These are phyloP conservation scores for Penicillium brasilianum DNA, from an alignment of 2,329 filamentous ascomycete genomes.

Conservation along the genomic window DNA sequence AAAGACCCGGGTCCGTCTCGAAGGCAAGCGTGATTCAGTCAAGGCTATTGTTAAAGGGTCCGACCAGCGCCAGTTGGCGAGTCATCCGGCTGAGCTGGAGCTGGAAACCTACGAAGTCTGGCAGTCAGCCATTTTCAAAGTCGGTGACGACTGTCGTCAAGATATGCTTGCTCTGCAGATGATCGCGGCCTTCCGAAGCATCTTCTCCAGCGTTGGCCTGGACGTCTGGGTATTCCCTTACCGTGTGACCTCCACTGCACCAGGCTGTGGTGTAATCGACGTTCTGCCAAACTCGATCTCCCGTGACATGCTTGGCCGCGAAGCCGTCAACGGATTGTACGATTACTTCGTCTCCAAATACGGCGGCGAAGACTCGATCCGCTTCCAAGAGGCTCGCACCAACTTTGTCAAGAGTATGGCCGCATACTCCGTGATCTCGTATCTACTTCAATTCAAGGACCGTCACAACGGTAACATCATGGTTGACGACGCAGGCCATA, in stretches of 20 bases:
- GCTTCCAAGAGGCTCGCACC: conserved; percentile 90
- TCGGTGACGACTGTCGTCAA: conserved; percentile 96
- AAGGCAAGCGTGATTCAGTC: conserved; percentile 33
- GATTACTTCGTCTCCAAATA: conserved; percentile 99
- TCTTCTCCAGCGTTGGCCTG: conserved; percentile 92
- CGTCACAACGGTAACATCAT: conserved; percentile 99
- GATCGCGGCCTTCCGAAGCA: conserved; percentile 95
- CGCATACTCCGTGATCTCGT: conserved; percentile 95
- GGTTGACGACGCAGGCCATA: conserved; percentile 96
- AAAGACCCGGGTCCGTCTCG: conserved; percentile 63
- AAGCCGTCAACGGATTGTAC: conserved; percentile 96
- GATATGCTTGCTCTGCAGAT: conserved; percentile 96
- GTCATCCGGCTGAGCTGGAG: conserved; percentile 31
- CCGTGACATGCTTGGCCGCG: conserved; percentile 96
- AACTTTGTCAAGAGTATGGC: conserved; percentile 99
- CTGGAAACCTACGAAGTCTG: conserved; percentile 83
- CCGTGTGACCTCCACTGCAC: conserved; percentile 94
- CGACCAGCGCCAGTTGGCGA: conserved; percentile 33
- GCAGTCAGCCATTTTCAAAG: conserved; percentile 99
- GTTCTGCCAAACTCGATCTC: conserved; percentile 97
- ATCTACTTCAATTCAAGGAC: conserved; percentile 97
- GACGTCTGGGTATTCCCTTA: conserved; percentile 98
- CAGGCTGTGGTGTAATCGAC: conserved; percentile 97
- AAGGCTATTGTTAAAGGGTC: conserved; percentile 35
- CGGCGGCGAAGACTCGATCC: conserved; percentile 91